Evolutionary conservation across 257 asterid species (phyloP), one percentile per base, ranked within the genome.

Genomic region (Solanum pinnatisectum): DNA sequence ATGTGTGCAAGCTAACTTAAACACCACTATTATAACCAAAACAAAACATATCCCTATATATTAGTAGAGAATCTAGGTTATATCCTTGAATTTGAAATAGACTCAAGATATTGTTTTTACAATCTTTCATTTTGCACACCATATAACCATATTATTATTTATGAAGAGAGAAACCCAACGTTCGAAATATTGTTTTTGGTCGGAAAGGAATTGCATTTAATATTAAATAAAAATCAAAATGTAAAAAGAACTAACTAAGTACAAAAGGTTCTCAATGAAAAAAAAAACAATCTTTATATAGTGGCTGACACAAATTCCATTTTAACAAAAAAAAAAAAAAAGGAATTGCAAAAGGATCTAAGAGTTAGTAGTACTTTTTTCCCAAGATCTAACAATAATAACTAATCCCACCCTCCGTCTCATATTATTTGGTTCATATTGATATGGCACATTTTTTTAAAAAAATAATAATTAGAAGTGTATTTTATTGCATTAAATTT

Each of bases 221-320:
- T 42, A 37, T 37, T 32, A 22, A 25, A 42, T 33, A 25, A 83
- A 83, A 83, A 67, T 35, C 18, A 77, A 88, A 77, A 86, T 81
- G 60, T 44, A 8, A 44, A 15, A 27, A 27, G 63, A 40, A 79
- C 8, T 32, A 86, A 84, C 11, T 44, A 36, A 27, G 23, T 27
- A 20, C 0, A 44, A 59, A 65, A 88, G 46, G 65, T 23, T 42
- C 10, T 35, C 79, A 27, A 71, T 18, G 27, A 79, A 33, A 27
- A 82, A 10, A 22, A 78, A 44, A 68, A 18, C 14, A 42, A 33
- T 73, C 86, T 81, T 23, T 49, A 44, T 68, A 67, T 59, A 89
- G 86, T 82, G 87, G 89, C 68, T 89, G 89, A 89, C 87, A 89
- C 82, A 82, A 89, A 81, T 87, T 87, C 89, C 91, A 89, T 89